Conservation (phyloP, 228 moss, liverwort and hornwort species). For the Sphagnum magellanicum region DNA sequence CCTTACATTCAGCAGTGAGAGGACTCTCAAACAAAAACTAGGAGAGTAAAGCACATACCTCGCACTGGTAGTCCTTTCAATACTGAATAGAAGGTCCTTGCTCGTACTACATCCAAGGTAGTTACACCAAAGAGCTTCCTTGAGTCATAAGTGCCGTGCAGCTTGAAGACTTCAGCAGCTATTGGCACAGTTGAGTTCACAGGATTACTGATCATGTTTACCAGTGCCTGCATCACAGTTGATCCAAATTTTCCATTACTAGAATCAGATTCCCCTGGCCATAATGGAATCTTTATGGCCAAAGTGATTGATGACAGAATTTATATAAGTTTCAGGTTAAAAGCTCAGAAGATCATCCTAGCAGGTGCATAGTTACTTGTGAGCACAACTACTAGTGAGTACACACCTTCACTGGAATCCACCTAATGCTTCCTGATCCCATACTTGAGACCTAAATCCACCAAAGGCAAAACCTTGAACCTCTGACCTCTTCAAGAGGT, state of each 20-base stretch:
- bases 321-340: no score
- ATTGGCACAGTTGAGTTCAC: constrained; percentile 69
- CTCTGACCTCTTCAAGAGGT: neutral
- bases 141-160: constrained; percentile 45
- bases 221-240: constrained; percentile 40
- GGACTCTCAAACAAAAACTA: neutral
- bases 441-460: no score
- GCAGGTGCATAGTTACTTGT: neutral
- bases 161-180: constrained; percentile 61
- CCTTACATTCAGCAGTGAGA: neutral
- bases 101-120: constrained; percentile 64
- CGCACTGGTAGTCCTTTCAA: constrained; percentile 41
- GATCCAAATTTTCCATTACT: no score
- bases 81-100: constrained; percentile 50
- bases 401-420: neutral
- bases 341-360: neutral
- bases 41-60: constrained; percentile 13
- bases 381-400: neutral
- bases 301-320: no score
- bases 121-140: constrained; percentile 62
- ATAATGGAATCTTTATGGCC: neutral
- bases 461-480: no score
- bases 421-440: no score
- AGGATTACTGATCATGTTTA: constrained; percentile 77
- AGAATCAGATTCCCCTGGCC: no score